phyloP scores from a whole-genome alignment of 768 basidiomycete species.

The Tulasnella sp. region DNA sequence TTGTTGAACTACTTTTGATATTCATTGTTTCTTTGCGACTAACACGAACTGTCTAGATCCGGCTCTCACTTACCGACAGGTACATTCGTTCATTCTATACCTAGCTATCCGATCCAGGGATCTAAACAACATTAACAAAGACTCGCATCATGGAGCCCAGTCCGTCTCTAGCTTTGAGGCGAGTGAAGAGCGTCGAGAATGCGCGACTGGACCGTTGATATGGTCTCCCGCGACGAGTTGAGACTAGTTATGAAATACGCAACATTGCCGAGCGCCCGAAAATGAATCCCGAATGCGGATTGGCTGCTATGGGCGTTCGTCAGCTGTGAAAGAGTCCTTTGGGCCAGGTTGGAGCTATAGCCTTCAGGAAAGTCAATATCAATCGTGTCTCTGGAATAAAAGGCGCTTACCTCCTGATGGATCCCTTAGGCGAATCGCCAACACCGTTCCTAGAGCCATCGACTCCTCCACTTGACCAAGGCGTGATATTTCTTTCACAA shows the following conservation, averaged over 20 bases:
- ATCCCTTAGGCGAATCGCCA: conserved; percentile 67
- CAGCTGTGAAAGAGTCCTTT: conserved; percentile 49
- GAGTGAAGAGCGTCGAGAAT: not conserved
- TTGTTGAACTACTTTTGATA: no score
- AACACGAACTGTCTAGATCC: no score
- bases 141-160: not conserved
- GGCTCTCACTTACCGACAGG: no score
- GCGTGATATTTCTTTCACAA: conserved; percentile 56
- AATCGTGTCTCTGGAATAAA: conserved; percentile 20
- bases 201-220: conserved; percentile 23
- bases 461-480: conserved; percentile 52
- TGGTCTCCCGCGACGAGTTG: conserved; percentile 43
- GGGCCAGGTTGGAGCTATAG: conserved; percentile 55
- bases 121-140: no score
- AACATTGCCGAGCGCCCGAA: conserved; percentile 79
- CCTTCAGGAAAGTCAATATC: conserved; percentile 30
- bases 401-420: conserved; percentile 42
- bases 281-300: conserved; percentile 64
- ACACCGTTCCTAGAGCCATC: conserved; percentile 83
- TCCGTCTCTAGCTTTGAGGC: not conserved
- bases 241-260: conserved; percentile 91
- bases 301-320: conserved; percentile 42
- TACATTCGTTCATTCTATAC: no score
- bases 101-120: no score
- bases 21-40: no score